These are phyloP conservation scores for Cladophialophora chaetospira DNA, from an alignment of 2,329 filamentous ascomycete species.

Conservation along the genomic window DNA sequence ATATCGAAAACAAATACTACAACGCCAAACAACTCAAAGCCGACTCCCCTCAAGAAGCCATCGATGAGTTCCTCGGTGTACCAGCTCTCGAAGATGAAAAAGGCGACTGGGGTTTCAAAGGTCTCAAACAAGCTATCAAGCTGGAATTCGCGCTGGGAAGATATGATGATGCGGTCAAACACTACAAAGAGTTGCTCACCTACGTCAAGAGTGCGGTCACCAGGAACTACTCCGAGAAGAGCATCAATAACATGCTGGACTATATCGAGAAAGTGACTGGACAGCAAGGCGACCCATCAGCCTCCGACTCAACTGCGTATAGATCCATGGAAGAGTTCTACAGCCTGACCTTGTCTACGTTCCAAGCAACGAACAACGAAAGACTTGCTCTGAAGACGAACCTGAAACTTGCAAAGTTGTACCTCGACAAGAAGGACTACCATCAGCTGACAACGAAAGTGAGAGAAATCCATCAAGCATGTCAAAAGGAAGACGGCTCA, in stretches of 20 bases:
- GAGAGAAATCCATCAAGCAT: conserved; percentile 83
- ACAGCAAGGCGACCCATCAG: conserved; percentile 30
- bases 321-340: conserved; percentile 94
- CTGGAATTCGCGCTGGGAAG: conserved; percentile 89
- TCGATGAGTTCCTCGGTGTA: conserved; percentile 89
- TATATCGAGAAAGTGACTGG: conserved; percentile 82
- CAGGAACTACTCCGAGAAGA: conserved; percentile 97
- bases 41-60: conserved; percentile 81
- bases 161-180: conserved; percentile 83
- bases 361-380: conserved; percentile 97
- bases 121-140: conserved; percentile 96
- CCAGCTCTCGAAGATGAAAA: conserved; percentile 84
- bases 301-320: conserved; percentile 69
- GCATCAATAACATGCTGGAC: conserved; percentile 98
- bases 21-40: conserved; percentile 97
- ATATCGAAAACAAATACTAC: conserved; percentile 99
- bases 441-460: conserved; percentile 77
- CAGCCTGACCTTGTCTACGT: conserved; percentile 86
- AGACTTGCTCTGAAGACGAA: conserved; percentile 97
- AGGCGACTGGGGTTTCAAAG: conserved; percentile 98
- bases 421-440: conserved; percentile 91
- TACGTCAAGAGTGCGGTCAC: conserved; percentile 97
- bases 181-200: conserved; percentile 92
- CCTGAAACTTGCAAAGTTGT: conserved; percentile 90
- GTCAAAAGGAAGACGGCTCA: conserved; percentile 80